Percentiles rank a stretch among this genome's conserved stretches.
These are phyloP conservation scores for Chloris gayana DNA, from an alignment of 176 grass and related monocot species.

Conservation along the genomic window DNA sequence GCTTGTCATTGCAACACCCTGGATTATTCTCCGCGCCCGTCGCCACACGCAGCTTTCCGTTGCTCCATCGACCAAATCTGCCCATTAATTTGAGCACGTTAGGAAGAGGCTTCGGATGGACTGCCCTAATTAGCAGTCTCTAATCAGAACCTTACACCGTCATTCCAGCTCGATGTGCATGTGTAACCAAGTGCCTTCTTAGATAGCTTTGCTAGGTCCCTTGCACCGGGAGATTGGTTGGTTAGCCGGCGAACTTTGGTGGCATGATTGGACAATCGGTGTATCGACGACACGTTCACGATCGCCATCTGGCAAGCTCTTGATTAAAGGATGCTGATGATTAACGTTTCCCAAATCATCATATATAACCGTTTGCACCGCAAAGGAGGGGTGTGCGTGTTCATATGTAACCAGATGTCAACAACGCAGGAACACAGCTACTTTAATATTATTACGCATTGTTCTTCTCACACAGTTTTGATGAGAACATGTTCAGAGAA, in stretches of 20 bases:
- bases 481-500: neutral
- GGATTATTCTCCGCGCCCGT: constrained; percentile 48
- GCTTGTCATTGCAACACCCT: constrained; percentile 54
- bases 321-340: constrained; percentile 9
- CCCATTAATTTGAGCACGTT: constrained; percentile 35
- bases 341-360: neutral
- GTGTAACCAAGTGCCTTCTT: constrained; percentile 20
- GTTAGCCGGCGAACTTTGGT: constrained; percentile 36
- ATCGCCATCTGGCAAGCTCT: constrained; percentile 21
- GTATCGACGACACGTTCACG: constrained; percentile 22
- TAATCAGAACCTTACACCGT: constrained; percentile 12
- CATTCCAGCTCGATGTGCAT: constrained; percentile 42
- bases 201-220: neutral
- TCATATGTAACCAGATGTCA: constrained; percentile 24
- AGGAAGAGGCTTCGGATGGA: constrained; percentile 23
- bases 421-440: neutral
- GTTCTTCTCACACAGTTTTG: neutral
- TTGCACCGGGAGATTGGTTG: neutral
- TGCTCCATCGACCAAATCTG: constrained; percentile 9
- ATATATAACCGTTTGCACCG: neutral
- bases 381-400: neutral
- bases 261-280: neutral
- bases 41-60: constrained; percentile 32
- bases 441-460: neutral
- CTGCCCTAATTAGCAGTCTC: neutral